Evolutionary conservation across 169 alveolate species (phyloP).

Genomic region (Eimeria brunetti): DNA sequence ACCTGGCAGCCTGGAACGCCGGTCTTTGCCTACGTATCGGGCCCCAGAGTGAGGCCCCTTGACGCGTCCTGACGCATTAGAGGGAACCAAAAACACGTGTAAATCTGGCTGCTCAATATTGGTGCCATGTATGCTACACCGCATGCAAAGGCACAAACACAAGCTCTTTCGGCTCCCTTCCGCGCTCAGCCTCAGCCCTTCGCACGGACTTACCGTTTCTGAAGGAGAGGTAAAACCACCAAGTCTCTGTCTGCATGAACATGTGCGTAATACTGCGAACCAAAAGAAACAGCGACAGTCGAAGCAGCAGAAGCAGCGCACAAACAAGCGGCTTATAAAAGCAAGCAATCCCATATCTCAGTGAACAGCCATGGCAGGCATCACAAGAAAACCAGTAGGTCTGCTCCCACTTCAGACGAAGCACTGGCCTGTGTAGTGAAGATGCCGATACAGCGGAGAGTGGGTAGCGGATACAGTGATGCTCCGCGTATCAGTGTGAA

Average conservation of each 20-base stretch:
- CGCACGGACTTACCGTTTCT: conserved; percentile 67
- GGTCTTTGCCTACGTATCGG: neutral
- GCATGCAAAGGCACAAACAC: neutral
- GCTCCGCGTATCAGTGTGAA: neutral
- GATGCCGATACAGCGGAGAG: neutral
- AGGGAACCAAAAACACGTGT: neutral
- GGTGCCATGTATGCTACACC: neutral
- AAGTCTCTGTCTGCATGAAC: conserved; percentile 76
- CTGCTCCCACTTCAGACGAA: neutral
- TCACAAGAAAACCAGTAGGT: neutral
- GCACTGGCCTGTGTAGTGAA: neutral
- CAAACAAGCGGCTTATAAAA: neutral
- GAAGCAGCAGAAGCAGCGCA: neutral
- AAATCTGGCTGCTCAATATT: neutral
- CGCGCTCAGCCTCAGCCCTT: neutral
- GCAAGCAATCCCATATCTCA: neutral
- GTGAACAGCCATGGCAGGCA: neutral
- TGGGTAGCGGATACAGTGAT: neutral
- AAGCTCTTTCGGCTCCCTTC: neutral
- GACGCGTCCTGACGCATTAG: neutral
- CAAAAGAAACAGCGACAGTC: neutral
- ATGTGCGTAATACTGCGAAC: conserved; percentile 71
- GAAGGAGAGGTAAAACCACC: conserved; percentile 78
- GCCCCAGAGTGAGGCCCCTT: neutral
- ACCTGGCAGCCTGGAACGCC: neutral